Evolutionary conservation across 2,329 filamentous ascomycete species (phyloP), one percentile per base, ranked within the genome.

Genomic region (Esteya vermicola): DNA sequence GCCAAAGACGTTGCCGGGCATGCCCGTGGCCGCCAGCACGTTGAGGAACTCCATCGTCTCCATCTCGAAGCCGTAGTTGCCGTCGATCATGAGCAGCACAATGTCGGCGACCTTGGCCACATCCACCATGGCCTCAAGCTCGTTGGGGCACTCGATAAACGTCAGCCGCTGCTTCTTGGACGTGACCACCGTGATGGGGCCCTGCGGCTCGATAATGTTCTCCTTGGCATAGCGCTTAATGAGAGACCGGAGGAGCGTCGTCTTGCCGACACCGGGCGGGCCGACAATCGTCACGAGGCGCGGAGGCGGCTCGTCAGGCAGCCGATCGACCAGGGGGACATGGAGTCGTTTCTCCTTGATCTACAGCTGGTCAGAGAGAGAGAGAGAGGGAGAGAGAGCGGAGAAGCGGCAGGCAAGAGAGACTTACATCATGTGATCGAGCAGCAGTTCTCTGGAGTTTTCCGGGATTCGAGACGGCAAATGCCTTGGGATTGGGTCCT

Each of bases 1-100:
- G 39, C 91, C 91, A 56, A 98, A 96, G 28, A 98, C 88, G 52
- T 98, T 98, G 48, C 91, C 89, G 0, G 93, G 91, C 89, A 98
- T 96, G 58, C 91, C 91, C 23, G 84, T 93, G 3, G 85, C 77
- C n/a, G 84, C 81, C 38, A 98, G 67, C 16, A 95, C 79, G 51
- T 95, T 96, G 54, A 98, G 65, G 46, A 98, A 98, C 61, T 98
- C 91, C 91, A 98, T 98, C 0, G 91, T 98, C 69, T 98, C 91
- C 91, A 98, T 98, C 63, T 98, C 91, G 55, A 98, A 98, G 13
- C 91, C 93, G 54, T 83, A 98, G 62, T 96, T 96, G 41, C 91
- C 93, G 56, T 98, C 91, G 51, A 98, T 98, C 84, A 98, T 91
- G 42, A 98, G 72, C 37, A 98, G 70, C 6, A 96, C 85, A 52